Conservation (phyloP, 2,329 filamentous ascomycete genomes). For the Cryphonectria radicalis region DNA sequence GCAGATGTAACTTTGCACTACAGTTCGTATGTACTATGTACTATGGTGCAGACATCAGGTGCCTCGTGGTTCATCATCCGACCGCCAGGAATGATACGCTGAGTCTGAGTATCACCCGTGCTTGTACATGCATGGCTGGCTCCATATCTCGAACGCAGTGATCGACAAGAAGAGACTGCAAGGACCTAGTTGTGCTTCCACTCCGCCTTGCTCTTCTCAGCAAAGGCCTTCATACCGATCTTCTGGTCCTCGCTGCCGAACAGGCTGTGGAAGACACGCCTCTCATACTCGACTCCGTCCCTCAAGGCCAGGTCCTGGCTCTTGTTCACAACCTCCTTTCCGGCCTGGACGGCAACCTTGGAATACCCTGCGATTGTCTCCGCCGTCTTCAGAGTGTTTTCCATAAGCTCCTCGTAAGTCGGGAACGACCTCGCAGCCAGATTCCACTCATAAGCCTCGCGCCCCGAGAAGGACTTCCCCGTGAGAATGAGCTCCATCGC, state of each 20-base stretch:
- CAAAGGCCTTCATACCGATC: constrained; percentile 94
- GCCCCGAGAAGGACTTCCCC: constrained; percentile 80
- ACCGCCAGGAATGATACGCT: constrained; percentile 1
- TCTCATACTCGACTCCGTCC: constrained; percentile 94
- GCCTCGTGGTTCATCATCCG: constrained; percentile 10
- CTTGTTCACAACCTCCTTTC: constrained; percentile 99
- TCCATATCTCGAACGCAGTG: not conserved
- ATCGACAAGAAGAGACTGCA: not conserved
- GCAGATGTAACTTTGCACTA: not conserved
- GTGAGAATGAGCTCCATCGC: constrained; percentile 93
- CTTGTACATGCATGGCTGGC: not conserved
- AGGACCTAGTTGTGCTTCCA: constrained; percentile 77
- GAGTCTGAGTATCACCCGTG: not conserved
- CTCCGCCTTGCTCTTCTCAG: constrained; percentile 89
- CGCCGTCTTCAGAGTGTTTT: constrained; percentile 79
- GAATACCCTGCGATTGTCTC: constrained; percentile 89
- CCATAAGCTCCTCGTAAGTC: constrained; percentile 79
- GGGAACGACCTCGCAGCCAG: constrained; percentile 83
- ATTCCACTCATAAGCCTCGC: constrained; percentile 87
- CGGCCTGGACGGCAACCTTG: constrained; percentile 82
- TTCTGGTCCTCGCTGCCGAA: constrained; percentile 98
- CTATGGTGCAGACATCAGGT: constrained; percentile 12
- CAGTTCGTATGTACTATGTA: not conserved
- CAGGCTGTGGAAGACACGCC: constrained; percentile 87
- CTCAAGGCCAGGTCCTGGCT: constrained; percentile 87